Conservation (phyloP, 805 yeast genomes). For the Kluyveromyces aestuarii region DNA sequence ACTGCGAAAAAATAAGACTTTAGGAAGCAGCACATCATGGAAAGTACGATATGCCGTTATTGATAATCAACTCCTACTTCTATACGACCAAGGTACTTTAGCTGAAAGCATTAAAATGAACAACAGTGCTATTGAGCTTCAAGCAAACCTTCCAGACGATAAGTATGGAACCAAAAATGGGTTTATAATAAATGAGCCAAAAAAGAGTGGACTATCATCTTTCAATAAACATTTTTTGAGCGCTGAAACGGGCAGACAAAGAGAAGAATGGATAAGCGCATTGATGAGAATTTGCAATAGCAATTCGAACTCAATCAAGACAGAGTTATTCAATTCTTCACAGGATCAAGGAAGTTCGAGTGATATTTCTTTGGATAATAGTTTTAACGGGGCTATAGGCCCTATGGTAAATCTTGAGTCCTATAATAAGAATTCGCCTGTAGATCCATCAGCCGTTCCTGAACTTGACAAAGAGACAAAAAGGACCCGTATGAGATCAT, state of each 20-base stretch:
- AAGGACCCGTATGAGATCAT: conserved; percentile 44
- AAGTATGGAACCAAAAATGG: conserved; percentile 30
- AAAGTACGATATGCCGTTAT: conserved; percentile 59
- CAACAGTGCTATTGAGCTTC: conserved; percentile 36
- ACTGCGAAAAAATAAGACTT: conserved; percentile 43
- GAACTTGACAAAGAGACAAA: conserved; percentile 33
- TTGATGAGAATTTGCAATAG: conserved; percentile 5
- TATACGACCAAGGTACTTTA: conserved; percentile 46
- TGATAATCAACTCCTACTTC: conserved; percentile 47
- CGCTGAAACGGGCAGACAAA: conserved; percentile 69
- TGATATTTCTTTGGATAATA: conserved; percentile 2
- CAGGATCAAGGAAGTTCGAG: conserved; percentile 3
- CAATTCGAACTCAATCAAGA: conserved; percentile 2
- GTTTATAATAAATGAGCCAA: conserved; percentile 31
- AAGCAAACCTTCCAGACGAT: conserved; percentile 30
- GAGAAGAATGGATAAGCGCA: conserved; percentile 55
- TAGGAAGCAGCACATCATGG: conserved; percentile 57
- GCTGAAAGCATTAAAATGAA: conserved; percentile 43
- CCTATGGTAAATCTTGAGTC: conserved; percentile 8
- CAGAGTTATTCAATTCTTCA: background rate
- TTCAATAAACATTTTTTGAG: conserved; percentile 56
- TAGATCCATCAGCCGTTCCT: conserved; percentile 4
- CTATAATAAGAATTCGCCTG: conserved; percentile 7
- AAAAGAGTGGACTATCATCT: conserved; percentile 30
- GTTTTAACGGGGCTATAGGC: conserved; percentile 3